Percentiles rank a stretch among this genome's conserved stretches.
phyloP scores from a whole-genome alignment of 768 basidiomycete species.

The Trametes cingulata region DNA sequence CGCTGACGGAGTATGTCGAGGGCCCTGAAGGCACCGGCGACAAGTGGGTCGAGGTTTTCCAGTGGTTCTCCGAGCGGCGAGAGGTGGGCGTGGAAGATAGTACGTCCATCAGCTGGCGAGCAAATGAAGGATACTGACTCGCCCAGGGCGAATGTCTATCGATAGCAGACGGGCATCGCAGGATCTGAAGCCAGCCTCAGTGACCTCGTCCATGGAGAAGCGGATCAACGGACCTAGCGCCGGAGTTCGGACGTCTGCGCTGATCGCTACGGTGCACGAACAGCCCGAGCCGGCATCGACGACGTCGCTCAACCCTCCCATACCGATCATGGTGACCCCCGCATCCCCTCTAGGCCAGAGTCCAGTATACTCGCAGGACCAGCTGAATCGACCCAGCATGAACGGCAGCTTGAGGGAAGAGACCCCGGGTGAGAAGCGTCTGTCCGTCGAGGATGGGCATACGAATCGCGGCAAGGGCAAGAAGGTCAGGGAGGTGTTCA shows the following conservation, averaged over 20 bases:
- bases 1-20: constrained; percentile 77
- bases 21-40: constrained; percentile 82
- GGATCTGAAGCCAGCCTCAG: constrained; percentile 34
- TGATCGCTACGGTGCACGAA: constrained; percentile 13
- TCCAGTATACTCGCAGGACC: constrained; percentile 9
- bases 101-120: constrained; percentile 20
- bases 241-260: not conserved
- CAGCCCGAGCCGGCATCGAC: constrained; percentile 11
- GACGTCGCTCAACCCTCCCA: constrained; percentile 19
- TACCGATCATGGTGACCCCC: constrained; percentile 60
- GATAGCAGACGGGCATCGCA: constrained; percentile 31
- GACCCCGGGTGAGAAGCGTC: not conserved
- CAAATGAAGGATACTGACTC: not conserved
- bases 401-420: constrained; percentile 12
- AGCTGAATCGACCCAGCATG: constrained; percentile 9
- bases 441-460: constrained; percentile 4
- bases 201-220: constrained; percentile 20
- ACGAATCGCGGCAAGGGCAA: constrained; percentile 52
- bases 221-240: constrained; percentile 1
- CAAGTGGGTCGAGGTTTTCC: constrained; percentile 83
- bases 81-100: constrained; percentile 37
- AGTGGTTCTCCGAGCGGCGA: constrained; percentile 75
- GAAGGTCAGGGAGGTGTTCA: constrained; percentile 76
- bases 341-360: constrained; percentile 49
- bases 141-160: constrained; percentile 31